A percentile compares a stretch with the other conserved stretches of the same genome.
phyloP scores from a whole-genome alignment of 768 basidiomycete genomes.

The Asterophora parasitica region DNA sequence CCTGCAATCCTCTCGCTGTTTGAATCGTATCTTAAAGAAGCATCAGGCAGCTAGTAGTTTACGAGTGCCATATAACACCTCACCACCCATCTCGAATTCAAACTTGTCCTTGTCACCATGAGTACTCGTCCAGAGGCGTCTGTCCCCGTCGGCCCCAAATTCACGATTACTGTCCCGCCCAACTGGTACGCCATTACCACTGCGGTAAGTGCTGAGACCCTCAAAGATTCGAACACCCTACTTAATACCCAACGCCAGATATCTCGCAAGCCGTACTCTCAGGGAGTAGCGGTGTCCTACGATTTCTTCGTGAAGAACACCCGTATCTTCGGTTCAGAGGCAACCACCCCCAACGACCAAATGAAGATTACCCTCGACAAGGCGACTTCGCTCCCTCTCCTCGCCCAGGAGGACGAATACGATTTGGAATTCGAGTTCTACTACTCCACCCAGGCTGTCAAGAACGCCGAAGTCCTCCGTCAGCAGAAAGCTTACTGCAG shows the following conservation, averaged over 20 bases:
- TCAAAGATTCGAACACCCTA: not conserved
- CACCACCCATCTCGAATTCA: not conserved
- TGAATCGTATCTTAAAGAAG: not conserved
- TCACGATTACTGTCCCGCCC: constrained; percentile 5
- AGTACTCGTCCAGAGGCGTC: no score
- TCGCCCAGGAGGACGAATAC: constrained; percentile 5
- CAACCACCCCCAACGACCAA: constrained; percentile 1
- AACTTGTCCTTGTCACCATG: not conserved
- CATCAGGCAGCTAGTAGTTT: not conserved
- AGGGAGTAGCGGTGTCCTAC: constrained; percentile 5
- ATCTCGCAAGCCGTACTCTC: constrained; percentile 6
- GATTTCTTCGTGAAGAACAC: constrained; percentile 1
- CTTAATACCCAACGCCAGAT: not conserved
- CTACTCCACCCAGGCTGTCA: constrained; percentile 1
- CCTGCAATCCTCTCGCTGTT: not conserved
- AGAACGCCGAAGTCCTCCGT: constrained; percentile 1
- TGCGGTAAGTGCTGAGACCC: not conserved
- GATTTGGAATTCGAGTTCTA: constrained; percentile 9
- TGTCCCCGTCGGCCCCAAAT: constrained; percentile 1
- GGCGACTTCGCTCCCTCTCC: constrained; percentile 5
- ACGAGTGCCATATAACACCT: not conserved
- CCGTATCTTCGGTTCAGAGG: constrained; percentile 3
- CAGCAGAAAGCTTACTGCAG: not conserved
- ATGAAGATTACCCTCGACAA: constrained; percentile 9
- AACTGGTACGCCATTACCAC: constrained; percentile 9